These are phyloP conservation scores for Calonectria hawksworthii DNA, from an alignment of 2,329 filamentous ascomycete species.

Conservation along the genomic window DNA sequence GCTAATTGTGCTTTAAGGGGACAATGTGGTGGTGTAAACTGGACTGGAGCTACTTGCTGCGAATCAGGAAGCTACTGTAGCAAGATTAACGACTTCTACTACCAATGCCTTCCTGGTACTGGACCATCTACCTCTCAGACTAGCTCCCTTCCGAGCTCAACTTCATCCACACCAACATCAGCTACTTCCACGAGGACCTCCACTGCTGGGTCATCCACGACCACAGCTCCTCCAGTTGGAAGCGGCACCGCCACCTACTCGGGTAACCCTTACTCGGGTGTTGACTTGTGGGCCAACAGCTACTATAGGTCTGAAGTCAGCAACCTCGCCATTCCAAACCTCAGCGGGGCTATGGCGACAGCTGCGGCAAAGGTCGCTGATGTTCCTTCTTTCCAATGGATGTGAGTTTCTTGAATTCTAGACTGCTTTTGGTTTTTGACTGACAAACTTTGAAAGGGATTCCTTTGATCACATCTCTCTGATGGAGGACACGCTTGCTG, in stretches of 20 bases:
- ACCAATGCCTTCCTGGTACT: constrained; percentile 38
- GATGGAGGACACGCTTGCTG: constrained; percentile 60
- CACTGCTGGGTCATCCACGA: constrained; percentile 30
- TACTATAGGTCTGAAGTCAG: constrained; percentile 70
- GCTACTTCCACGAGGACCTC: constrained; percentile 20
- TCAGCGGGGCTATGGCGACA: constrained; percentile 68
- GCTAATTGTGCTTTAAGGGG: too few species aligned
- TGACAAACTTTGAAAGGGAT: constrained; percentile 55
- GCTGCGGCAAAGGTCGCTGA: constrained; percentile 65
- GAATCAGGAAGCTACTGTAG: constrained; percentile 38
- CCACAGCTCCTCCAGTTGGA: constrained; percentile 44
- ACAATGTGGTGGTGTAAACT: constrained; percentile 63
- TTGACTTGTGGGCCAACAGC: constrained; percentile 66
- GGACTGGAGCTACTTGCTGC: constrained; percentile 61
- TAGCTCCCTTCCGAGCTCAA: constrained; percentile 29
- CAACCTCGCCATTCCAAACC: constrained; percentile 71
- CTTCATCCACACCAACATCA: constrained; percentile 20
- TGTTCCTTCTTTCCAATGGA: constrained; percentile 67
- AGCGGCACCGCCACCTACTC: constrained; percentile 57
- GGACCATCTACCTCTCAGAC: constrained; percentile 28
- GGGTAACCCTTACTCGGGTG: constrained; percentile 69
- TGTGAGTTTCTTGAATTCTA: constrained; percentile 51
- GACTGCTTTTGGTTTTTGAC: neutral
- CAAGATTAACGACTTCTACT: constrained; percentile 45
- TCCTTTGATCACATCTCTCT: constrained; percentile 63